Conservation (phyloP, 148 eudicot genomes). For the Rhododendron vialii region DNA sequence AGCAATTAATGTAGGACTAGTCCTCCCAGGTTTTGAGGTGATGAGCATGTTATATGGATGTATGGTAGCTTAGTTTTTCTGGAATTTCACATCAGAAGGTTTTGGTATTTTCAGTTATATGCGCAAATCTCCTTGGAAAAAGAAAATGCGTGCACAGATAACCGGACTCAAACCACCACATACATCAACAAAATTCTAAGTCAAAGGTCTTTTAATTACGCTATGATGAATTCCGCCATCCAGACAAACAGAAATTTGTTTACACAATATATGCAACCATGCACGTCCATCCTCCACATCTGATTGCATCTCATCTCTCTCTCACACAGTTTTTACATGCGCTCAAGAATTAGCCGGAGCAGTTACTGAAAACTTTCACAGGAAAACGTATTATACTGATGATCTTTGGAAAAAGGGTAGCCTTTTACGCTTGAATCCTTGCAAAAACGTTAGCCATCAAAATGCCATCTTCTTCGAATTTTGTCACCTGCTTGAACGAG, state of each 20-base stretch:
- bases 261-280: too few relatives aligned
- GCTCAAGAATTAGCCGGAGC: not conserved
- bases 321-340: not conserved
- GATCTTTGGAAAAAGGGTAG: not conserved
- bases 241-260: not conserved
- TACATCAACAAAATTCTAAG: not conserved
- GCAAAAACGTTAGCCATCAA: not conserved
- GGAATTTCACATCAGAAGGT: too few relatives aligned
- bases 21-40: too few relatives aligned
- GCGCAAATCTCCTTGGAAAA: not conserved
- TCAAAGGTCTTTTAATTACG: not conserved
- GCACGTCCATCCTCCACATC: not conserved
- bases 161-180: not conserved
- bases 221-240: not conserved
- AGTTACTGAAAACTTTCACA: not conserved
- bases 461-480: not conserved
- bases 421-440: not conserved
- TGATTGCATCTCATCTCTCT: not conserved
- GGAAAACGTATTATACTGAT: not conserved
- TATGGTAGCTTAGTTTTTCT: too few relatives aligned
- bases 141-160: not conserved
- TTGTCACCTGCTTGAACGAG: not conserved
- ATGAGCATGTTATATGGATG: too few relatives aligned
- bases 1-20: too few relatives aligned
- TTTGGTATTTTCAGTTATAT: too few relatives aligned